Percentiles rank a stretch among this genome's conserved stretches.
phyloP scores from a whole-genome alignment of 2,329 filamentous ascomycete genomes.

The Canariomyces notabilis region DNA sequence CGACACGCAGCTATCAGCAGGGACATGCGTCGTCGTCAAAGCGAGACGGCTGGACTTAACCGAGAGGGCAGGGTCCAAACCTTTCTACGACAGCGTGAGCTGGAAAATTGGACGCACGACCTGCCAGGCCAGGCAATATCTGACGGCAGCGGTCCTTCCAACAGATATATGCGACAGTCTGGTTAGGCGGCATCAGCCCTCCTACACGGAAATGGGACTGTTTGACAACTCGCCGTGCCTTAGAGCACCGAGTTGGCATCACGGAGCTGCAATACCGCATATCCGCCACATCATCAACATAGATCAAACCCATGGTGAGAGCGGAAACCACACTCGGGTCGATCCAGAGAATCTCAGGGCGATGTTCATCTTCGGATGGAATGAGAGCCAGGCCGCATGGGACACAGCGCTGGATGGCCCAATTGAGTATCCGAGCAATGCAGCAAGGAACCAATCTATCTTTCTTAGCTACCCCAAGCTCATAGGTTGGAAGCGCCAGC shows the following conservation, averaged over 20 bases:
- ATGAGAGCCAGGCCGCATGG: slow-evolving; percentile 7
- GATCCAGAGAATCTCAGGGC: slow-evolving; percentile 10
- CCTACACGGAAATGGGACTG: too few relatives aligned
- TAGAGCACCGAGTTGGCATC: too few relatives aligned
- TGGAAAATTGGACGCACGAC: slow-evolving; percentile 27
- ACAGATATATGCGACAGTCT: background rate
- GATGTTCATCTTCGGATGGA: slow-evolving; percentile 9
- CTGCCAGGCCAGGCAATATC: slow-evolving; percentile 8
- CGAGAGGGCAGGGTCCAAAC: slow-evolving; percentile 66
- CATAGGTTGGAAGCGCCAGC: too few relatives aligned
- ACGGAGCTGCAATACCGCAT: too few relatives aligned
- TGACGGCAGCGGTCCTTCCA: background rate
- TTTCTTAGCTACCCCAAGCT: too few relatives aligned
- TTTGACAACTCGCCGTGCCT: too few relatives aligned
- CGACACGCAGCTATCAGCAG: slow-evolving; percentile 63
- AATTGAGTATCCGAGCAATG: slow-evolving; percentile 3
- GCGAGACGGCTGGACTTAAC: slow-evolving; percentile 47
- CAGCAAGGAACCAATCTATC: background rate
- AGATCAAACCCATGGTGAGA: slow-evolving; percentile 5
- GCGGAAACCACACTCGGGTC: background rate
- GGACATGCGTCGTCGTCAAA: slow-evolving; percentile 49
- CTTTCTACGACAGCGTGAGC: slow-evolving; percentile 71
- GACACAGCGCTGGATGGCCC: background rate
- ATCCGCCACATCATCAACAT: slow-evolving; percentile 7
- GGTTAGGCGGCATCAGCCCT: background rate